Conservation (phyloP, 164 flowering plant genomes). For the Vitis vinifera region DNA sequence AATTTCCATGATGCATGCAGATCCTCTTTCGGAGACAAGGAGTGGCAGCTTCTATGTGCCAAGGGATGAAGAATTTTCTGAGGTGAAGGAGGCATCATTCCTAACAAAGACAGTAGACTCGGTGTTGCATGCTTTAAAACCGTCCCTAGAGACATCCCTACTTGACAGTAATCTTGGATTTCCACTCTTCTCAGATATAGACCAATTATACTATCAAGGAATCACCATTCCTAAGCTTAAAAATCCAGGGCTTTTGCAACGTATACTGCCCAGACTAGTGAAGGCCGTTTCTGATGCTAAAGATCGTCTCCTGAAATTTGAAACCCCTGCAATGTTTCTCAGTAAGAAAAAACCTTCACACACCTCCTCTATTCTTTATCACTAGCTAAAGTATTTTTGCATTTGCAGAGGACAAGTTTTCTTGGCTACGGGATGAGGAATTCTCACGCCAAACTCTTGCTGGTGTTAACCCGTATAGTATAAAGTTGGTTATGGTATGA, state of each 20-base stretch:
- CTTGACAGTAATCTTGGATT: slow-evolving; percentile 24
- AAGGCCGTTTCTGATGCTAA: slow-evolving; percentile 9
- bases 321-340: slow-evolving; percentile 21
- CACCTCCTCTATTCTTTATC: not conserved
- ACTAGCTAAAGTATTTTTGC: not conserved
- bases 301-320: slow-evolving; percentile 31
- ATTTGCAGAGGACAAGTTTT: slow-evolving; percentile 45
- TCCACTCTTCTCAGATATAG: slow-evolving; percentile 34
- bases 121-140: slow-evolving; percentile 26
- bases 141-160: slow-evolving; percentile 11
- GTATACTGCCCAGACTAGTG: slow-evolving; percentile 21
- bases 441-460: slow-evolving; percentile 54
- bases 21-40: slow-evolving; percentile 31
- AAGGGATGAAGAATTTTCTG: slow-evolving; percentile 27
- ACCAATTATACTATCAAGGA: slow-evolving; percentile 31
- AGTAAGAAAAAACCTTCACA: slow-evolving; percentile 10
- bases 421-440: slow-evolving; percentile 50
- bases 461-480: slow-evolving; percentile 49
- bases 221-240: slow-evolving; percentile 7
- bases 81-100: slow-evolving; percentile 26
- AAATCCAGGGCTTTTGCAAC: not conserved
- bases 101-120: slow-evolving; percentile 3
- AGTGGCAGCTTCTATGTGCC: not conserved
- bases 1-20: slow-evolving; percentile 14
- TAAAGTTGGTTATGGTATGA: slow-evolving; percentile 46